phyloP scores from a whole-genome alignment of 176 grass and related monocot genomes.

The Typha latifolia region DNA sequence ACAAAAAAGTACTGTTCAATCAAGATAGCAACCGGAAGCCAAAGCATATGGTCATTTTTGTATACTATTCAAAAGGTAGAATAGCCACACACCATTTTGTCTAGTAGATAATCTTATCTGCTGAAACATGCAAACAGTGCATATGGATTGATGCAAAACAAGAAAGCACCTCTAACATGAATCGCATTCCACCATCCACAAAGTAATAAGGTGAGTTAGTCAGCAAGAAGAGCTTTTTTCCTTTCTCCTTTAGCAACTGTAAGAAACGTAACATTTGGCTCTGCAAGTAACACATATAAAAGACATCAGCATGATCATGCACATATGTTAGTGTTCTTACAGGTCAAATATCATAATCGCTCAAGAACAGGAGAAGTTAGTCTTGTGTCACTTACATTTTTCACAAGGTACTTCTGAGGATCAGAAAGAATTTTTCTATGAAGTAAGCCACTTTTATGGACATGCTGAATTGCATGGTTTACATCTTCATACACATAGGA shows the following conservation, averaged over 20 bases:
- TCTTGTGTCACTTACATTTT: constrained; percentile 52
- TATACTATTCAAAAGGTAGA: too few species aligned
- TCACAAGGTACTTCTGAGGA: constrained; percentile 78
- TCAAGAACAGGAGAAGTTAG: neutral
- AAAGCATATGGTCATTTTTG: too few species aligned
- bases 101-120: neutral
- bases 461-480: constrained; percentile 88
- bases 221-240: constrained; percentile 89
- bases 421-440: constrained; percentile 82
- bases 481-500: constrained; percentile 93
- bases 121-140: neutral
- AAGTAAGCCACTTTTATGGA: constrained; percentile 79
- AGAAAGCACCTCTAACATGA: constrained; percentile 78
- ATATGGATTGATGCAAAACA: constrained; percentile 1
- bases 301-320: neutral
- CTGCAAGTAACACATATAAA: constrained; percentile 24
- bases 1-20: too few species aligned
- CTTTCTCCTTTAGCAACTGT: constrained; percentile 71
- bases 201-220: constrained; percentile 98
- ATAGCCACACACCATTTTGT: neutral
- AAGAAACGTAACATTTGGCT: constrained; percentile 57
- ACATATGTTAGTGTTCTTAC: neutral
- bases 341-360: neutral
- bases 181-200: constrained; percentile 94
- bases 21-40: too few species aligned